These are phyloP conservation scores for Exophiala sp. DNA, from an alignment of 2,329 filamentous ascomycete genomes.

Conservation along the genomic window DNA sequence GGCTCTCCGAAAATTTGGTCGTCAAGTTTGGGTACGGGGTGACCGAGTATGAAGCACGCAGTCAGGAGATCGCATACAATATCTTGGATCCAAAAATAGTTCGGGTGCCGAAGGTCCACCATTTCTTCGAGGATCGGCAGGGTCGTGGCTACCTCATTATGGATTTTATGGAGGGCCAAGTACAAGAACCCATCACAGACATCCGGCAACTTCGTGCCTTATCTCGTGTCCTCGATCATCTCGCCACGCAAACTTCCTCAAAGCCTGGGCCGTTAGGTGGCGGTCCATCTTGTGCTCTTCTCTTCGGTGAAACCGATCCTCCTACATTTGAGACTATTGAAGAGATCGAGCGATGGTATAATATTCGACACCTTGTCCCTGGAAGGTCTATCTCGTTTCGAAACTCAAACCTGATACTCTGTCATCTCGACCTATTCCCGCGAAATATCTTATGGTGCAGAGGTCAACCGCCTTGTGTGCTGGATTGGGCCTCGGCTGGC, in stretches of 20 bases:
- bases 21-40: conserved; percentile 2
- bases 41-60: conserved; percentile 1
- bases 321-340: conserved; percentile 4
- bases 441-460: conserved; percentile 27
- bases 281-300: conserved; percentile 5
- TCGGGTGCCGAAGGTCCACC: conserved; percentile 10
- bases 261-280: conserved; percentile 4
- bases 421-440: conserved; percentile 16
- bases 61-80: conserved; percentile 5
- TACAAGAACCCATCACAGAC: conserved; percentile 1
- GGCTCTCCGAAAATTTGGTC: not conserved
- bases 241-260: not conserved
- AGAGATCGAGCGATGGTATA: conserved; percentile 4
- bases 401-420: conserved; percentile 4
- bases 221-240: conserved; percentile 2
- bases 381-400: not conserved
- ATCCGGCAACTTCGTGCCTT: not conserved
- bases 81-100: conserved; percentile 6
- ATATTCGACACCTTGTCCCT: conserved; percentile 4
- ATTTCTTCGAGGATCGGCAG: conserved; percentile 8
- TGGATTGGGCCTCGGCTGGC: conserved; percentile 29
- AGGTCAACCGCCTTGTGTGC: conserved; percentile 27
- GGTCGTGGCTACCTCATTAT: conserved; percentile 10
- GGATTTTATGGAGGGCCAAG: conserved; percentile 7
- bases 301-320: conserved; percentile 4